A percentile compares a stretch with the other conserved stretches of the same genome.
phyloP scores from a whole-genome alignment of 495 filamentous ascomycete genomes.

The Penicillium cataractarum region DNA sequence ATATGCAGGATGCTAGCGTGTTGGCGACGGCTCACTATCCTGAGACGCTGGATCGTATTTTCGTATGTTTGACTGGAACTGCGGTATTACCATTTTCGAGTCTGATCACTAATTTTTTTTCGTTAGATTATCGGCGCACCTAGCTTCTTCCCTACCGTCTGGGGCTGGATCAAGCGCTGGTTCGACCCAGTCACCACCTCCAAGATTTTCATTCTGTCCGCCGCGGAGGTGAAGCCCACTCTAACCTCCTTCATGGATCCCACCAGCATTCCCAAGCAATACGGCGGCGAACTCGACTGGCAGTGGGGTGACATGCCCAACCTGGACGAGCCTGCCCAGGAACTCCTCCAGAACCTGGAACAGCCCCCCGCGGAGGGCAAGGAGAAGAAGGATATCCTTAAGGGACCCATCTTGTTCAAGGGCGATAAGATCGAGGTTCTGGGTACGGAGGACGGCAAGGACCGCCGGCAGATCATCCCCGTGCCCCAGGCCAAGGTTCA shows the following conservation, averaged over 20 bases:
- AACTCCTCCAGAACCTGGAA: conserved; percentile 47
- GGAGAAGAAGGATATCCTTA: conserved; percentile 37
- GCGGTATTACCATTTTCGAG: background rate
- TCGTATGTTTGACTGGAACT: conserved; percentile 52
- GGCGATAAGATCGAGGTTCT: conserved; percentile 42
- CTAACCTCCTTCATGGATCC: conserved; percentile 80
- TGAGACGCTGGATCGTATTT: conserved; percentile 85
- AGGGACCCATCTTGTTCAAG: conserved; percentile 48
- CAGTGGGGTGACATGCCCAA: conserved; percentile 72
- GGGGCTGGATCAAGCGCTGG: conserved; percentile 95
- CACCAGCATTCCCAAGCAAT: conserved; percentile 77
- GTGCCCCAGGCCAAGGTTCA: conserved; percentile 24
- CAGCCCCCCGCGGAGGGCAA: conserved; percentile 33
- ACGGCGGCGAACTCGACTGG: conserved; percentile 83
- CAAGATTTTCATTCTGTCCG: conserved; percentile 86
- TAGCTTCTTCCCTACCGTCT: conserved; percentile 89
- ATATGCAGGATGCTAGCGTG: conserved; percentile 87
- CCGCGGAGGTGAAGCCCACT: conserved; percentile 69
- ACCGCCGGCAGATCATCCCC: conserved; percentile 38
- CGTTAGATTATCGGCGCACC: conserved; percentile 82
- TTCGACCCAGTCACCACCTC: conserved; percentile 91
- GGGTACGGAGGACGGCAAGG: conserved; percentile 46
- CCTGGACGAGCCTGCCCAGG: conserved; percentile 62
- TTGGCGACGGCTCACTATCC: conserved; percentile 92
- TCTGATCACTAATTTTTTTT: conserved; percentile 11